Evolutionary conservation across 495 filamentous ascomycete species (phyloP).

Genomic region (Neurospora sp.): DNA sequence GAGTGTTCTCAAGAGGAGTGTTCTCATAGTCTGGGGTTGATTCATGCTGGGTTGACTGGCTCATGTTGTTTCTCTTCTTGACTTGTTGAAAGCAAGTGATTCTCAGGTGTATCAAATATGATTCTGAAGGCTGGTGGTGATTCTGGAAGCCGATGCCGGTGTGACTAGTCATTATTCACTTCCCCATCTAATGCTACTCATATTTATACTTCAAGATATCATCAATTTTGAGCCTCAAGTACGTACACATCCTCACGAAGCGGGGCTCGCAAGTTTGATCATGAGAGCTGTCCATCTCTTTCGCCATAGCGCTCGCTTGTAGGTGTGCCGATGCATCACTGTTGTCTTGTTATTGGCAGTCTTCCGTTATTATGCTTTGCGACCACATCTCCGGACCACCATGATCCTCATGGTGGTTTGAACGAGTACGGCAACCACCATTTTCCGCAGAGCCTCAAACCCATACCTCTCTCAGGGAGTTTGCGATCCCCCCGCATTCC

Average conservation of each 20-base stretch:
- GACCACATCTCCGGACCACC: background rate
- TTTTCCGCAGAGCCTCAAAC: background rate
- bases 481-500: background rate
- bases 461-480: background rate
- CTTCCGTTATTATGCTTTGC: background rate
- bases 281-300: background rate
- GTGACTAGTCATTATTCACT: background rate
- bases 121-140: background rate
- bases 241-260: background rate
- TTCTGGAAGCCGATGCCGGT: background rate
- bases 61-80: background rate
- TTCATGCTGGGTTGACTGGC: background rate
- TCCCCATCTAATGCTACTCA: background rate
- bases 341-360: background rate
- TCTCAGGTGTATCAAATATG: background rate
- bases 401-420: background rate
- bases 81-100: background rate
- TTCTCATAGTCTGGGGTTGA: background rate
- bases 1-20: background rate
- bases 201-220: background rate
- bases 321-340: background rate
- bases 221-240: background rate
- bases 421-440: background rate
- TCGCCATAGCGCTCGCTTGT: background rate
- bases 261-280: background rate